Percentiles rank a stretch among this genome's conserved stretches.
phyloP scores from a whole-genome alignment of 305 asterid genomes.

The Solanum hybrid region DNA sequence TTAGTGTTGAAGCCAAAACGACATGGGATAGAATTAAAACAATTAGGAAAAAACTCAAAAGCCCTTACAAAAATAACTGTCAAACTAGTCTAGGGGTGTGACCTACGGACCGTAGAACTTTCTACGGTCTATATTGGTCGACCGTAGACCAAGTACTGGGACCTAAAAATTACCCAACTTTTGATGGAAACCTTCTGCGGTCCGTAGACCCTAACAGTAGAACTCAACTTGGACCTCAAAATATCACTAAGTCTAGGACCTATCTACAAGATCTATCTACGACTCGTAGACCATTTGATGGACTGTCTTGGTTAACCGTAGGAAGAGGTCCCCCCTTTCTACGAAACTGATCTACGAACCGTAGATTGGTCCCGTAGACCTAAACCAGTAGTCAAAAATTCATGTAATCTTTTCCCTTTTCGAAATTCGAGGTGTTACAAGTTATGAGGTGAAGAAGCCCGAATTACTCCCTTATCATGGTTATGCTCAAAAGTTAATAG shows the following conservation, averaged over 20 bases:
- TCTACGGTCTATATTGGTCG: not conserved
- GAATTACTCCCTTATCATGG: not conserved
- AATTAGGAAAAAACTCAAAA: not conserved
- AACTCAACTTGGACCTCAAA: not conserved
- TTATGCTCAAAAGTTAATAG: not conserved
- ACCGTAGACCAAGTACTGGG: not conserved
- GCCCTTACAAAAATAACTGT: not conserved
- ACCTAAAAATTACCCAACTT: not conserved
- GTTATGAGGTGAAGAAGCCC: not conserved
- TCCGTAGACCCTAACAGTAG: not conserved
- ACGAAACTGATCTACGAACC: not conserved
- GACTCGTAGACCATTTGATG: too few relatives aligned
- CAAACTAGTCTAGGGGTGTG: not conserved
- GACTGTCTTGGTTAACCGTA: too few relatives aligned
- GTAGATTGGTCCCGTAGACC: not conserved
- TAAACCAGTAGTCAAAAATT: not conserved
- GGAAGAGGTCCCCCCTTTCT: not conserved
- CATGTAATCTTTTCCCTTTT: not conserved
- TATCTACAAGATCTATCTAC: too few relatives aligned
- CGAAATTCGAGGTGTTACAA: not conserved
- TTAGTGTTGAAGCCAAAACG: not conserved
- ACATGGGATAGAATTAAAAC: not conserved
- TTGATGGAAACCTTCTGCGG: not conserved
- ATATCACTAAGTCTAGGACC: not conserved
- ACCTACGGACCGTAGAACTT: not conserved